A percentile compares a stretch with the other conserved stretches of the same genome.
Evolutionary conservation across 2,329 filamentous ascomycete genomes (phyloP).

Genomic region (Dactylellina leptospora): DNA sequence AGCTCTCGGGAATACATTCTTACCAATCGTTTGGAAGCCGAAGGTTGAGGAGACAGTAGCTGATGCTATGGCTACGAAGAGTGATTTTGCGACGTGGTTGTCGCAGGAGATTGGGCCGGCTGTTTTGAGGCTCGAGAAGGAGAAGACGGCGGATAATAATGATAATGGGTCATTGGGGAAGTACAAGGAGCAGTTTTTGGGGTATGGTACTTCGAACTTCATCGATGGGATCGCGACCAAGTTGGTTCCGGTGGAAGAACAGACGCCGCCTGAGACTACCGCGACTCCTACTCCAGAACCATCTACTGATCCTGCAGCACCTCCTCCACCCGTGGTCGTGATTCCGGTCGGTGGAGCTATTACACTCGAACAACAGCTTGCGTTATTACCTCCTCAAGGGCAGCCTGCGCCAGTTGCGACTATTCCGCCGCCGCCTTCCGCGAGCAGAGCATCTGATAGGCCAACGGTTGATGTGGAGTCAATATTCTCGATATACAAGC

Average conservation of each 20-base stretch:
- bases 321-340: constrained; percentile 59
- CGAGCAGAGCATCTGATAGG: constrained; percentile 54
- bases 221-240: constrained; percentile 64
- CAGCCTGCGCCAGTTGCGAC: constrained; percentile 48
- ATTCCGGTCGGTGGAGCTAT: constrained; percentile 53
- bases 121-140: constrained; percentile 63
- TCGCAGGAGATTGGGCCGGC: constrained; percentile 67
- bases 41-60: constrained; percentile 81
- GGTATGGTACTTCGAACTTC: constrained; percentile 65
- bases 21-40: constrained; percentile 94
- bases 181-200: constrained; percentile 64
- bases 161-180: constrained; percentile 57
- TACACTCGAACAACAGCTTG: constrained; percentile 43
- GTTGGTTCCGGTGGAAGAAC: constrained; percentile 57
- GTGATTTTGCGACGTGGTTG: constrained; percentile 75
- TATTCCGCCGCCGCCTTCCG: constrained; percentile 60
- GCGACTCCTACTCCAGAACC: constrained; percentile 21
- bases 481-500: constrained; percentile 69
- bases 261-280: not conserved
- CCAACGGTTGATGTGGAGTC: constrained; percentile 62
- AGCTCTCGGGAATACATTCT: constrained; percentile 90
- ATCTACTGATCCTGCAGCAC: constrained; percentile 58
- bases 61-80: constrained; percentile 71
- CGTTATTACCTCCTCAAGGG: constrained; percentile 32
- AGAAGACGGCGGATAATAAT: constrained; percentile 61